phyloP scores from a whole-genome alignment of 441 rosid species.

The Populus hybrid region DNA sequence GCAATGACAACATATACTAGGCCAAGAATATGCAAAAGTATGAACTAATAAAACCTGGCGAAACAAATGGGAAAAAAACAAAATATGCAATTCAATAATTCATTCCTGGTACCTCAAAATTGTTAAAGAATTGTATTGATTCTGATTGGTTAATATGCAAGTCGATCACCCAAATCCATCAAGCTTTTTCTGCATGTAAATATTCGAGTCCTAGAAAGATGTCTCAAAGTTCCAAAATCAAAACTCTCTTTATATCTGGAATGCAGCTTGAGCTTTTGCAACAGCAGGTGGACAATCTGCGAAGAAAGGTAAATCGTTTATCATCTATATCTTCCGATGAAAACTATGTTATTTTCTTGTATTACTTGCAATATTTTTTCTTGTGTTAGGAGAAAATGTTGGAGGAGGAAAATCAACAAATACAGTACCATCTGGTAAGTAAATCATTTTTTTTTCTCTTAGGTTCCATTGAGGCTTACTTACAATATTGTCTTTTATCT shows the following conservation, averaged over 20 bases:
- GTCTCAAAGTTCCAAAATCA: background rate
- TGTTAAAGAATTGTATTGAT: background rate
- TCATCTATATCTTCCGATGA: background rate
- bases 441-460: background rate
- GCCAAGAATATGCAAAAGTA: background rate
- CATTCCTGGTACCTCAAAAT: background rate
- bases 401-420: conserved; percentile 24
- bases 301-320: conserved; percentile 28
- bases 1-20: too few relatives aligned
- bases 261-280: conserved; percentile 30
- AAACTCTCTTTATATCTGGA: background rate
- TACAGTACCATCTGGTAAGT: conserved; percentile 15
- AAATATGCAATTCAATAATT: background rate
- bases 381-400: conserved; percentile 14
- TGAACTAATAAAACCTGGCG: background rate
- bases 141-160: background rate
- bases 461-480: background rate
- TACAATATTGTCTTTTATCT: background rate
- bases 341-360: background rate
- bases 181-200: background rate
- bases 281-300: conserved; percentile 30
- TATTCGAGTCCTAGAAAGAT: background rate
- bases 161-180: background rate
- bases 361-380: background rate
- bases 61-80: background rate